These are phyloP conservation scores for Venturia carpophila DNA, from an alignment of 2,329 filamentous ascomycete species.

Conservation along the genomic window DNA sequence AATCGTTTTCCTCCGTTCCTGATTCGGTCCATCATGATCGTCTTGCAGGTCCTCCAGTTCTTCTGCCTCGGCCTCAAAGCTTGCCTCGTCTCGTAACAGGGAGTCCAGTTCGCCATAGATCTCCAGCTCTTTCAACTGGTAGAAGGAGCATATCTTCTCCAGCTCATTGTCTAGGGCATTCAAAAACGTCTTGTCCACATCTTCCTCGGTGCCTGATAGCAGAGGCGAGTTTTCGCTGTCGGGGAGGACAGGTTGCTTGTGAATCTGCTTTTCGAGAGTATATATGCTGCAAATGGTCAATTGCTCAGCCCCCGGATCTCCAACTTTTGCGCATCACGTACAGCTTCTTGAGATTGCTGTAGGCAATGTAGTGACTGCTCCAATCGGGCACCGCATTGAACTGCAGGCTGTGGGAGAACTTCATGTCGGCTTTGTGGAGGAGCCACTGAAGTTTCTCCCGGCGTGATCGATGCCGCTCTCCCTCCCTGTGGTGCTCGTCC, in stretches of 20 bases:
- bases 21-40: conserved; percentile 30
- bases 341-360: conserved; percentile 98
- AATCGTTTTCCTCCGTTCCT: conserved; percentile 21
- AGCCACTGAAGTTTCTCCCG: conserved; percentile 61
- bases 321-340: conserved; percentile 39
- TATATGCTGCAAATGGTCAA: conserved; percentile 62
- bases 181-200: conserved; percentile 75
- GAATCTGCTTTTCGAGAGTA: conserved; percentile 76
- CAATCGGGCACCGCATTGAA: conserved; percentile 99
- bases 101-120: conserved; percentile 72
- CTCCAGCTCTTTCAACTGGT: conserved; percentile 79
- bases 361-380: conserved; percentile 96
- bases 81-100: conserved; percentile 65
- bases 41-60: conserved; percentile 31
- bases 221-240: conserved; percentile 84
- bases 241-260: conserved; percentile 43
- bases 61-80: conserved; percentile 52
- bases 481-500: neutral
- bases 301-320: neutral
- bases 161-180: conserved; percentile 79
- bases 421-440: conserved; percentile 54
- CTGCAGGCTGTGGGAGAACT: conserved; percentile 98
- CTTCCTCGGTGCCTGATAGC: conserved; percentile 52
- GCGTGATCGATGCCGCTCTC: conserved; percentile 35
- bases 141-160: conserved; percentile 91